A percentile compares a stretch with the other conserved stretches of the same genome.
Conservation (phyloP, 2,329 filamentous ascomycete genomes). For the Alternaria brassicae region DNA sequence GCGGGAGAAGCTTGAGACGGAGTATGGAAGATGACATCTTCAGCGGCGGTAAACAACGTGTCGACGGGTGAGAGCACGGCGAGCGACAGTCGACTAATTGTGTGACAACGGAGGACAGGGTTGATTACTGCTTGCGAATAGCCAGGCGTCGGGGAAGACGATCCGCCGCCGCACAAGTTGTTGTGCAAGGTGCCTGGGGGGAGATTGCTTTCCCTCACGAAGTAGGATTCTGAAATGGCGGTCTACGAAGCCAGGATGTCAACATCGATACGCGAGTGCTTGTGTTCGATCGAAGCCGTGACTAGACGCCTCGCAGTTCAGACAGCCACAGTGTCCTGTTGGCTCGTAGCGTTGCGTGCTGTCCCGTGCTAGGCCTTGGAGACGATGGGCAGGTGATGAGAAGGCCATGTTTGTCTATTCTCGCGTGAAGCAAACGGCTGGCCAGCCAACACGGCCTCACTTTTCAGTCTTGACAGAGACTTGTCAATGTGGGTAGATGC, state of each 20-base stretch:
- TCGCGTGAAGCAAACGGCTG: slow-evolving; percentile 33
- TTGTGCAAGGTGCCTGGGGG: slow-evolving; percentile 16
- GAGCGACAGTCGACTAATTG: slow-evolving; percentile 21
- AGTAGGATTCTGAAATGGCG: slow-evolving; percentile 34
- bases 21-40: slow-evolving; percentile 16
- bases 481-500: slow-evolving; percentile 17
- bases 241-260: slow-evolving; percentile 31
- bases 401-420: slow-evolving; percentile 24
- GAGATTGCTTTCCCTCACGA: slow-evolving; percentile 20
- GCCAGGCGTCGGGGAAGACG: slow-evolving; percentile 24
- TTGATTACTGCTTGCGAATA: slow-evolving; percentile 9
- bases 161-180: slow-evolving; percentile 20
- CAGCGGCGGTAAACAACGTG: slow-evolving; percentile 37
- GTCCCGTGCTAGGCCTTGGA: neutral
- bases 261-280: slow-evolving; percentile 12
- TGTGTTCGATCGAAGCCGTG: neutral
- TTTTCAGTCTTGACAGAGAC: neutral
- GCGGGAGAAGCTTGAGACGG: slow-evolving; percentile 10
- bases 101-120: slow-evolving; percentile 29
- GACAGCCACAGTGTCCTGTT: neutral
- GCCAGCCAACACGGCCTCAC: slow-evolving; percentile 8
- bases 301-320: neutral
- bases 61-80: slow-evolving; percentile 25
- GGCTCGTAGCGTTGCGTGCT: neutral
- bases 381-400: slow-evolving; percentile 9